A percentile compares a stretch with the other conserved stretches of the same genome.
These are phyloP conservation scores for Meyerozyma sp. DNA, from an alignment of 1,139 yeast genomes.

Conservation along the genomic window DNA sequence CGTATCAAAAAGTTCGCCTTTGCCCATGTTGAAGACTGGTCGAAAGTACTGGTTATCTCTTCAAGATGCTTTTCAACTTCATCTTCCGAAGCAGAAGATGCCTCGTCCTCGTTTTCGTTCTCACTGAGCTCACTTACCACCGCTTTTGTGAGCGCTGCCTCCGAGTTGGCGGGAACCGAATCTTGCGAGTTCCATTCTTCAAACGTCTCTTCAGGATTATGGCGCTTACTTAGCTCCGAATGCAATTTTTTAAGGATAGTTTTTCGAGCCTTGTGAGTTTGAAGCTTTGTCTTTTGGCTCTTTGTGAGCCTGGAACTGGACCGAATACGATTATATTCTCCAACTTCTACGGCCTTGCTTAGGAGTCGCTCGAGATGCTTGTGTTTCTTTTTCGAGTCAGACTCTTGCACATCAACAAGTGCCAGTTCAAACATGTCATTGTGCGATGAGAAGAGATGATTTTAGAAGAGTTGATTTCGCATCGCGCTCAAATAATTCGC, in stretches of 20 bases:
- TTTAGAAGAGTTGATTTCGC: background rate
- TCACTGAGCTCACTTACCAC: conserved; percentile 8
- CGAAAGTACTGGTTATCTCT: conserved; percentile 15
- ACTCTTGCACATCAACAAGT: conserved; percentile 9
- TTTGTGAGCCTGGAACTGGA: conserved; percentile 6
- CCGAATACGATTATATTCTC: conserved; percentile 11
- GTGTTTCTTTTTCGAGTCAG: conserved; percentile 10
- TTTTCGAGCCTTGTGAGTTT: background rate
- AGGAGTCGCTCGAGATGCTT: conserved; percentile 13
- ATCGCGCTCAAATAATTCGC: background rate
- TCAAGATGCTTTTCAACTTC: conserved; percentile 9
- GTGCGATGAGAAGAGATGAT: background rate
- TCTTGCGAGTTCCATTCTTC: conserved; percentile 32
- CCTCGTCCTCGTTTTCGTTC: conserved; percentile 7
- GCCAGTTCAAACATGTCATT: conserved; percentile 17
- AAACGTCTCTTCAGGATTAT: conserved; percentile 32
- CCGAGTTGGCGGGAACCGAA: conserved; percentile 8
- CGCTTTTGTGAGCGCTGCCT: conserved; percentile 3
- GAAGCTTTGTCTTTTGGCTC: conserved; percentile 3
- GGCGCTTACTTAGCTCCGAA: conserved; percentile 8
- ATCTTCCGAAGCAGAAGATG: conserved; percentile 5
- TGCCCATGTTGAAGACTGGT: conserved; percentile 16
- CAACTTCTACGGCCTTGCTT: conserved; percentile 16
- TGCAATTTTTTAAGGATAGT: conserved; percentile 9
- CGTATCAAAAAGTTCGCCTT: conserved; percentile 19